These are phyloP conservation scores for Ganoderma resinaceum DNA, from an alignment of 1,284 basidiomycete species.

Conservation along the genomic window DNA sequence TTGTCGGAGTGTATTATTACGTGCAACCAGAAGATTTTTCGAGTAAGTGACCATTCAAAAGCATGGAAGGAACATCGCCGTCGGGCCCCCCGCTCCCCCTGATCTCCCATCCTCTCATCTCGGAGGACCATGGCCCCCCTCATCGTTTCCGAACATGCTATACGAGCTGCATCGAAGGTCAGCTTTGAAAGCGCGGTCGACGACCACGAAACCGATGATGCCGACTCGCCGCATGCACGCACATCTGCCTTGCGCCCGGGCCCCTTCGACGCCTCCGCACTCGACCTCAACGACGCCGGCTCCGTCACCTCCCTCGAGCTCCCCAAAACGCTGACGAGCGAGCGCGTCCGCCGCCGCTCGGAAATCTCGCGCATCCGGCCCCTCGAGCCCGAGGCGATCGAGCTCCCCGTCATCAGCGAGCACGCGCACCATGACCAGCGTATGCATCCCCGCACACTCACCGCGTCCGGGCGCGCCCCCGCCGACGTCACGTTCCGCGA, in stretches of 20 bases:
- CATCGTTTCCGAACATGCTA: not conserved
- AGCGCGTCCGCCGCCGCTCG: conserved; percentile 34
- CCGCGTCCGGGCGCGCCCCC: conserved; percentile 9
- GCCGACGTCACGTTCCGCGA: conserved; percentile 18
- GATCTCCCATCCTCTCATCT: not conserved
- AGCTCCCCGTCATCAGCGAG: conserved; percentile 30
- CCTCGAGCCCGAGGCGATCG: conserved; percentile 28
- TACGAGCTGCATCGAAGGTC: not conserved
- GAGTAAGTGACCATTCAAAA: not conserved
- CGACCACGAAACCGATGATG: conserved; percentile 15
- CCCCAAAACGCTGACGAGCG: conserved; percentile 29
- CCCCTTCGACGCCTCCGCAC: conserved; percentile 23
- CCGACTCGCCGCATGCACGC: conserved; percentile 3
- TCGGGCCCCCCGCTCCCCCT: not conserved
- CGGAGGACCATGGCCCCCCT: not conserved
- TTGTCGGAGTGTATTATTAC: not conserved
- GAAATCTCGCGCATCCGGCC: conserved; percentile 31
- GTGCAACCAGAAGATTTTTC: not conserved
- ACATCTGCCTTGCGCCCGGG: not conserved
- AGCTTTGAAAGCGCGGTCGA: conserved; percentile 12
- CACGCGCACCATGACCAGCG: too few relatives aligned
- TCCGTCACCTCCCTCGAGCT: conserved; percentile 26
- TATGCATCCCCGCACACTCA: not conserved
- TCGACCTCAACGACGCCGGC: conserved; percentile 27
- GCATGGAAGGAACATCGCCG: not conserved